Evolutionary conservation across 2,329 filamentous ascomycete genomes (phyloP), one percentile per base, ranked within the genome.

Genomic region (Camillea tinctor): DNA sequence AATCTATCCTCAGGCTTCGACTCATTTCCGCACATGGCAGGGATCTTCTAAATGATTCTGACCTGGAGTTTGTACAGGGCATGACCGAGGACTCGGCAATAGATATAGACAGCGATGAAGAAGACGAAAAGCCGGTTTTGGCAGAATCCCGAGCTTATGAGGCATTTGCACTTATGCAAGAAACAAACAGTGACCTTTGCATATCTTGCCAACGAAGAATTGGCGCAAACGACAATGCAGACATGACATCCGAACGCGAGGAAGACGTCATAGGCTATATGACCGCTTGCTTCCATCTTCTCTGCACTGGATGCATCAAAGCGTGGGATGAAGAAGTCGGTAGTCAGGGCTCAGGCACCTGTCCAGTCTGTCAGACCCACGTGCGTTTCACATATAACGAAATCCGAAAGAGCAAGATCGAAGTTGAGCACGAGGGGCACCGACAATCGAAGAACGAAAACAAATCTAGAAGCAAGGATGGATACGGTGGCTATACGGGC

Each of bases 1-100:
- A 95, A 65, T 91, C 92, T 4, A 97, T 99, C 70, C 84, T 96
- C 66, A 89, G 94, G 26, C 84, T 99, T 19, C 91, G 95, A 9
- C 83, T 96, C 49, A 90, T 98, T 55, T 97, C 93, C 71, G 95
- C 93, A 1, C 94, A 97, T 72, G 95, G 95, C n/a, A 90, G 90
- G 65, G 94, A 98, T 61, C 84, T 99, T 7, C 82, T 99, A 2
- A 91, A 88, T 59, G 87, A 93, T 40, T 89, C 94, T 20, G 94
- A 98, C 69, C 79, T 96, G 52, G 87, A 89, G 66, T 81, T 90
- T 3, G 86, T 94, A 55, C 89, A 93, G 71, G 94, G 93, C 22
- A 84, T 92, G 75, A 92, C 88, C n/a, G 87, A 87, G 8, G 88
- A 92, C 48, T 92, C 92, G 64, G 91, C 95, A 2, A 96, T 99